Base-by-base conservation (phyloP, 1,284 basidiomycete genomes). In the Ceratobasidium sp. region DNA sequence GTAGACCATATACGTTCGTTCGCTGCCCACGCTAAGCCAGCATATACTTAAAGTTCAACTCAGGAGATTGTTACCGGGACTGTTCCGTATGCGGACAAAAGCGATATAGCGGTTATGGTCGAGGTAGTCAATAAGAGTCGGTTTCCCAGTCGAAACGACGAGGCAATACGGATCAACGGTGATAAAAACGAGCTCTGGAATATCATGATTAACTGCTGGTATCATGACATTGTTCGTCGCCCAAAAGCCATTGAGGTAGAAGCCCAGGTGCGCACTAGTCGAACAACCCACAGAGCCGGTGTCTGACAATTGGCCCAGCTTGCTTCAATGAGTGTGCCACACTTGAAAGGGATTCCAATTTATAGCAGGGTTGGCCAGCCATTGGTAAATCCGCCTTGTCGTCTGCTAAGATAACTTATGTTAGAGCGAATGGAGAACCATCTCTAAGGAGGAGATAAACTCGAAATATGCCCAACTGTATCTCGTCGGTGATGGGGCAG, bases 191-290 rank as follows among this genome's bases (percentile, higher is more conserved):
- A 6, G 12, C 26, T 67, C 23, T 67, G 64, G 64, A 6, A 14
- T 8, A 48, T 67, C 28, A 8, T 67, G 30, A 43, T 8, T 16
- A 41, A 21, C 21, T 67, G 64, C 50, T 67, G 64, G 64, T 30
- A 26, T 8, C 45, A 50, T 21, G n/a, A 46, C 8, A 10, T n/a
- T 26, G 16, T 16, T 12, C 8, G 18, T 16, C 46, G 48, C 10
- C 61, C 61, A 26, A 34, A 14, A 26, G 41, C 41, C 16, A 10
- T 12, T 10, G 12, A 39, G 23, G 36, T 59, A 41, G 39, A 59
- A 36, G 36, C 32, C 8, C 34, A 59, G 57, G 57, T 59, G 36
- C 5, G 57, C 23, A 18, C 10, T 6, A 34, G 18, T 16, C 28
- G 6, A 34, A 4, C 14, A 39, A 14, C 14, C 36, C 5, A 5